phyloP scores from a whole-genome alignment of 225 moss, liverwort and hornwort species.

The Physcomitrellopsis africana region DNA sequence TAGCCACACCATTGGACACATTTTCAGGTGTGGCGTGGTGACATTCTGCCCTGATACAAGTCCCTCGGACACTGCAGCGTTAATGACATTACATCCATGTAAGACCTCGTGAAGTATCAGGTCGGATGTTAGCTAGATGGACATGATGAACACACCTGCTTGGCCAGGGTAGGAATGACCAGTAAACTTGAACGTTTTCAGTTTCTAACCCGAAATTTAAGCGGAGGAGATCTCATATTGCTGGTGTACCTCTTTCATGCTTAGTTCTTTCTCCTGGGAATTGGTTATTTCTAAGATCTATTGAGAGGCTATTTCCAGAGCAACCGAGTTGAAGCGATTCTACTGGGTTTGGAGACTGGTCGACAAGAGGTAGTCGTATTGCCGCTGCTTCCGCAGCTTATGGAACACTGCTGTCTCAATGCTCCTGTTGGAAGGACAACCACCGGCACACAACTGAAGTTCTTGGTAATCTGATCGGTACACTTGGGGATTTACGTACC shows the following conservation, averaged over 20 bases:
- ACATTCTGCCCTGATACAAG: slow-evolving; percentile 5
- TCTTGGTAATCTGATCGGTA: slow-evolving; percentile 22
- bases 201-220: slow-evolving; percentile 26
- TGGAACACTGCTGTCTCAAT: slow-evolving; percentile 24
- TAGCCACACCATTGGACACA: not conserved
- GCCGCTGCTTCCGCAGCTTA: slow-evolving; percentile 24
- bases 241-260: not conserved
- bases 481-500: slow-evolving; percentile 9
- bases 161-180: slow-evolving; percentile 27
- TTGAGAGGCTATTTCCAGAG: slow-evolving; percentile 8
- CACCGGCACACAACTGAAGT: slow-evolving; percentile 10
- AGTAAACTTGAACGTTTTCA: not conserved
- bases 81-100: slow-evolving; percentile 22
- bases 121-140: slow-evolving; percentile 35
- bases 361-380: slow-evolving; percentile 21
- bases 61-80: slow-evolving; percentile 8
- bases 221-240: slow-evolving; percentile 8
- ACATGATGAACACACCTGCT: slow-evolving; percentile 13
- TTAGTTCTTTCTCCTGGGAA: slow-evolving; percentile 12
- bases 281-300: slow-evolving; percentile 15
- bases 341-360: not conserved
- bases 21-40: slow-evolving; percentile 23
- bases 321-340: slow-evolving; percentile 10
- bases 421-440: slow-evolving; percentile 24
- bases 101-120: slow-evolving; percentile 19